These are phyloP conservation scores for Chalciporus piperatus DNA, from an alignment of 768 basidiomycete genomes.

Conservation along the genomic window DNA sequence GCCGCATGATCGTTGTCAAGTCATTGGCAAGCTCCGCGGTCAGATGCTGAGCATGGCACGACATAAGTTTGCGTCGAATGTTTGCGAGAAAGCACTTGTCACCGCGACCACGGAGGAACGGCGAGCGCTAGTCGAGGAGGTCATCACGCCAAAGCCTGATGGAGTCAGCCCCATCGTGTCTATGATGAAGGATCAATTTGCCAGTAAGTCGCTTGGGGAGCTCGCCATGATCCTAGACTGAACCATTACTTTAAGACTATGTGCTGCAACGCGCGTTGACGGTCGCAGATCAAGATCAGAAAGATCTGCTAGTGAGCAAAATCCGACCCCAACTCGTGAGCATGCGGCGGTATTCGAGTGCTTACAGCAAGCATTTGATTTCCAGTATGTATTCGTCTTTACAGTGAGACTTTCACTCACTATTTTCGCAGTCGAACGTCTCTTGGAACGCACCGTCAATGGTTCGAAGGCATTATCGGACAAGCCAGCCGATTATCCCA, in stretches of 20 bases:
- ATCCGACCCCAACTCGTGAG: constrained; percentile 65
- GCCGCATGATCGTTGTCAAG: constrained; percentile 60
- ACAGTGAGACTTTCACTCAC: constrained; percentile 8
- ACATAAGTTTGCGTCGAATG: constrained; percentile 95
- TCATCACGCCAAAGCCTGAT: constrained; percentile 63
- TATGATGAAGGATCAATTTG: constrained; percentile 86
- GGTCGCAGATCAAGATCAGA: constrained; percentile 70
- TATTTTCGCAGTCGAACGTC: constrained; percentile 56
- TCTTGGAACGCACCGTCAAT: constrained; percentile 52
- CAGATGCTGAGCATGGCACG: constrained; percentile 77
- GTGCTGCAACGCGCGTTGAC: constrained; percentile 78
- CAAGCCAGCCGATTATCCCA: constrained; percentile 30
- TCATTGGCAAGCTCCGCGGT: constrained; percentile 69
- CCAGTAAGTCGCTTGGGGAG: constrained; percentile 54
- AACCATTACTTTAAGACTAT: constrained; percentile 53
- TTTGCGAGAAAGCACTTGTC: constrained; percentile 86
- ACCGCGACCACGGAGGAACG: constrained; percentile 65
- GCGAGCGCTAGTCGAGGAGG: constrained; percentile 72
- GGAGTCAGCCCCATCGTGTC: constrained; percentile 65
- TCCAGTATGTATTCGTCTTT: constrained; percentile 55
- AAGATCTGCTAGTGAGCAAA: constrained; percentile 56
- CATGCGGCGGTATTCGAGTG: constrained; percentile 70
- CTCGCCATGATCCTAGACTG: constrained; percentile 3
- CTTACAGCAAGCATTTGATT: constrained; percentile 76
- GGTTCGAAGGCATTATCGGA: constrained; percentile 23